phyloP scores from a whole-genome alignment of 169 alveolate species.

The Cryptosporidium ryanae region DNA sequence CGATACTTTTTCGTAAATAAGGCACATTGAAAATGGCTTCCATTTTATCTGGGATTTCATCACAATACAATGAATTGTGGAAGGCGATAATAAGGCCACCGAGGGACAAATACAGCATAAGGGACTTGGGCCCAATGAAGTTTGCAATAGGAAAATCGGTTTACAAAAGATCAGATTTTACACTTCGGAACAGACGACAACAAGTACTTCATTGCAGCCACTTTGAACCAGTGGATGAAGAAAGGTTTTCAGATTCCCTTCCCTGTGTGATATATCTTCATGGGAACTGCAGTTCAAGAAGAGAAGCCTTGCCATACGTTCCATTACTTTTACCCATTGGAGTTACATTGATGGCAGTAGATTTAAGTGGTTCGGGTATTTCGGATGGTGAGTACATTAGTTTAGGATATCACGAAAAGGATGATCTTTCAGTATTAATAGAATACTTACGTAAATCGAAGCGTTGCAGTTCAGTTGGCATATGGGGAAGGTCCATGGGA shows the following conservation, averaged over 20 bases:
- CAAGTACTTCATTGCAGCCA: slow-evolving; percentile 87
- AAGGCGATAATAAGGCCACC: slow-evolving; percentile 90
- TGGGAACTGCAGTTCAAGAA: slow-evolving; percentile 91
- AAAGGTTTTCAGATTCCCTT: slow-evolving; percentile 79
- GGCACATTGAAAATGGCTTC: slow-evolving; percentile 63
- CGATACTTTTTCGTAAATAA: too few species aligned
- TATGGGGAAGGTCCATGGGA: slow-evolving; percentile 96
- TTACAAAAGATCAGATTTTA: slow-evolving; percentile 86
- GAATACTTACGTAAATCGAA: slow-evolving; percentile 85
- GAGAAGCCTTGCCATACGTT: slow-evolving; percentile 89
- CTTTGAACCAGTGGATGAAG: slow-evolving; percentile 88
- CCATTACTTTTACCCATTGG: slow-evolving; percentile 86
- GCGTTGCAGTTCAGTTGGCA: slow-evolving; percentile 89
- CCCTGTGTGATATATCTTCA: slow-evolving; percentile 94
- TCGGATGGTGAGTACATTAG: slow-evolving; percentile 87
- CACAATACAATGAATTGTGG: slow-evolving; percentile 83
- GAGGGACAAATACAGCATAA: slow-evolving; percentile 82
- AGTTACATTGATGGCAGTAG: slow-evolving; percentile 90
- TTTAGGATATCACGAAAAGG: slow-evolving; percentile 90
- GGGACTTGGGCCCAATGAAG: slow-evolving; percentile 83
- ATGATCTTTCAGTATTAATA: slow-evolving; percentile 86
- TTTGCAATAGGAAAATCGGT: slow-evolving; percentile 80
- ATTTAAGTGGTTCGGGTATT: slow-evolving; percentile 90
- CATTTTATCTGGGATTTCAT: slow-evolving; percentile 42
- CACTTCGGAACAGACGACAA: slow-evolving; percentile 83